Percentiles rank a stretch among this genome's conserved stretches.
These are phyloP conservation scores for Neurospora discreta DNA, from an alignment of 495 filamentous ascomycete species.

Conservation along the genomic window DNA sequence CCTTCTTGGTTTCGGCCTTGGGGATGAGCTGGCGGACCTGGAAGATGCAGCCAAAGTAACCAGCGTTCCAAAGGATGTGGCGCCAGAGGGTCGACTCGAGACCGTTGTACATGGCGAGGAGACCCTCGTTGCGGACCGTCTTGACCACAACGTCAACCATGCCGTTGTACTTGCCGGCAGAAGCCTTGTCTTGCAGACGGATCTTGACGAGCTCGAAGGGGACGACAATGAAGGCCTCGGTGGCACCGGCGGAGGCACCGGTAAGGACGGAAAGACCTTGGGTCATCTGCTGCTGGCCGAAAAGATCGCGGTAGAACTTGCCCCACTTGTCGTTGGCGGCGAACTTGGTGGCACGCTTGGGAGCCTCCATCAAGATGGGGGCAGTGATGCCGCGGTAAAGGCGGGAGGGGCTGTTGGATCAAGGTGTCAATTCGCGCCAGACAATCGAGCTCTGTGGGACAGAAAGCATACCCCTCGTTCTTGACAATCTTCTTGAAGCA, in stretches of 20 bases:
- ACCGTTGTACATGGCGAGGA: slow-evolving; percentile 88
- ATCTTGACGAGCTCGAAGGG: slow-evolving; percentile 96
- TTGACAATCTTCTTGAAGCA: slow-evolving; percentile 93
- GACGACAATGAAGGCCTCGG: slow-evolving; percentile 82
- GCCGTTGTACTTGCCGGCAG: slow-evolving; percentile 88
- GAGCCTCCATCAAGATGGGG: slow-evolving; percentile 96
- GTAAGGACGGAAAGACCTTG: slow-evolving; percentile 83
- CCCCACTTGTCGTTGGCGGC: slow-evolving; percentile 98
- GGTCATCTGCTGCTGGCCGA: slow-evolving; percentile 76
- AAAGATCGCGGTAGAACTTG: slow-evolving; percentile 72
- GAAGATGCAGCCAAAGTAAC: slow-evolving; percentile 98
- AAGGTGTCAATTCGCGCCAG: slow-evolving; percentile 5
- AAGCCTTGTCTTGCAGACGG: slow-evolving; percentile 86
- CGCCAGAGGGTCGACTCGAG: slow-evolving; percentile 95
- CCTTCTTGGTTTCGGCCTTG: slow-evolving; percentile 61
- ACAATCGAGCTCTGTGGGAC: not conserved
- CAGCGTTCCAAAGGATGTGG: slow-evolving; percentile 93
- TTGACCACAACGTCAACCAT: slow-evolving; percentile 79
- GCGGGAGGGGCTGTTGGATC: slow-evolving; percentile 54
- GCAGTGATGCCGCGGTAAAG: slow-evolving; percentile 93
- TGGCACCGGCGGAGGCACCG: slow-evolving; percentile 88
- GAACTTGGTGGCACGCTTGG: slow-evolving; percentile 97
- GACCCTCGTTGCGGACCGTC: slow-evolving; percentile 73
- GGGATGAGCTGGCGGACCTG: slow-evolving; percentile 82
- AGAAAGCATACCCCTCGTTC: slow-evolving; percentile 67